A percentile compares a stretch with the other conserved stretches of the same genome.
Evolutionary conservation across 2,329 filamentous ascomycete genomes (phyloP).

Genomic region (Diplodia corticola): DNA sequence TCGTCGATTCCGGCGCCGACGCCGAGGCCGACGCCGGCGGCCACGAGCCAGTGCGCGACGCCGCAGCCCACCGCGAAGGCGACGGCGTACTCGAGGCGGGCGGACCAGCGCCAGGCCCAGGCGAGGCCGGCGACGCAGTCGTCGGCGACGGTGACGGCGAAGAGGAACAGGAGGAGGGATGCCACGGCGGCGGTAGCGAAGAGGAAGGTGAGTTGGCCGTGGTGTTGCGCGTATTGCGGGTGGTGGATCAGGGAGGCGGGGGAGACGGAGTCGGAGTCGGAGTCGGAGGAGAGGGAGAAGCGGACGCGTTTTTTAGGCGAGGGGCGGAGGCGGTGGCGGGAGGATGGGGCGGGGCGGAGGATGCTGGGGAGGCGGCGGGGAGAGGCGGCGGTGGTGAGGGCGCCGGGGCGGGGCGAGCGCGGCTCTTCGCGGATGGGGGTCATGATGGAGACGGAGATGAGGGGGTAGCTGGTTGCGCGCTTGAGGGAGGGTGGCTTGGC

Average conservation of each 20-base stretch:
- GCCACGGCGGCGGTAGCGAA: no score
- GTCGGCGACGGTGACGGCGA: no score
- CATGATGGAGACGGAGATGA: background rate
- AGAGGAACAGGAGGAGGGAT: no score
- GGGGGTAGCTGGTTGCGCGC: background rate
- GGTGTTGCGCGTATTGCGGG: no score
- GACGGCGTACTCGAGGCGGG: background rate
- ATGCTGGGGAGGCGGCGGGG: background rate
- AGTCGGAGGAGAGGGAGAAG: background rate
- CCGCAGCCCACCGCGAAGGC: conserved; percentile 4
- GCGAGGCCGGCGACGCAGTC: no score
- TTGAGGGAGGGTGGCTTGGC: background rate
- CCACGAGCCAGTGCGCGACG: background rate
- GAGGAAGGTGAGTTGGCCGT: no score
- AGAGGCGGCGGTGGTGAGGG: background rate
- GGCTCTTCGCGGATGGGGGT: background rate
- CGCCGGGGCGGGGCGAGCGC: background rate
- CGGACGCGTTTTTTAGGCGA: no score
- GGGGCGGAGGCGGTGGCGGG: background rate
- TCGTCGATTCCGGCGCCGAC: no score
- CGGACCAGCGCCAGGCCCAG: no score
- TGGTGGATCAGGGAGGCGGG: no score
- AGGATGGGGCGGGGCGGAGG: background rate
- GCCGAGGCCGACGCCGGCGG: no score
- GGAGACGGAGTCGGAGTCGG: no score